Evolutionary conservation across 1,284 basidiomycete species (phyloP), one percentile per base, ranked within the genome.

Genomic region (Coriolopsis trogii): DNA sequence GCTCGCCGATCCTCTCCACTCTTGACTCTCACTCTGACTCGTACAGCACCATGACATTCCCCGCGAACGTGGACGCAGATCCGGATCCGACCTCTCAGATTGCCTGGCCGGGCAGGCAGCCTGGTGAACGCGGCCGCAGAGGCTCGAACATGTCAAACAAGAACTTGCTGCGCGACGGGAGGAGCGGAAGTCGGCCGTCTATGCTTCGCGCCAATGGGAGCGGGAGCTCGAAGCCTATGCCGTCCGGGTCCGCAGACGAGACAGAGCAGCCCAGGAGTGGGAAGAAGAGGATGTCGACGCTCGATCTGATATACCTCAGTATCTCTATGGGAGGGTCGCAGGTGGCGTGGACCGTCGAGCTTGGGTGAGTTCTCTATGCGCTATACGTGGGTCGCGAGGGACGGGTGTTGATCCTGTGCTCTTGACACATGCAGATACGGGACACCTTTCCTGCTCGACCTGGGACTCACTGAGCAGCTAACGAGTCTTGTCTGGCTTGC

Each of bases 401-500:
- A 10, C 33, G 8, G 10, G 28, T 36, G 38, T 50, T 51, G 31
- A 49, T n/a, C n/a, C 24, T 16, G 36, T 13, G n/a, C 10, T 18
- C 3, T 20, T 18, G 16, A 37, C 28, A 58, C 16, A 15, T 7
- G 60, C 53, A 94, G 93, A 65, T 96, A 96, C 66, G 95, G 95
- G 26, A 98, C 95, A 2, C 95, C 96, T 0, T 98, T 97, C 70
- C 77, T 98, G 37, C 80, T 97, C 10, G 82, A 80, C 13, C 84
- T 99, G 10, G 96, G 96, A 8, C 79, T 98, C 25, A 89, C 92
- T 2, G 95, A 96, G 67, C 85, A 93, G 64, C 76, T 93, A 24
- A 98, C 97, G 4, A 91, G 92, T 49, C 79, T 98, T 13, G 96
- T 99, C 25, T 99, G 96, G 96, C 81, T 99, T 38, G 96, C 96